Evolutionary conservation across 805 yeast genomes (phyloP), one percentile per base, ranked within the genome.

Genomic region (Trichomonascus vanleenenianus): DNA sequence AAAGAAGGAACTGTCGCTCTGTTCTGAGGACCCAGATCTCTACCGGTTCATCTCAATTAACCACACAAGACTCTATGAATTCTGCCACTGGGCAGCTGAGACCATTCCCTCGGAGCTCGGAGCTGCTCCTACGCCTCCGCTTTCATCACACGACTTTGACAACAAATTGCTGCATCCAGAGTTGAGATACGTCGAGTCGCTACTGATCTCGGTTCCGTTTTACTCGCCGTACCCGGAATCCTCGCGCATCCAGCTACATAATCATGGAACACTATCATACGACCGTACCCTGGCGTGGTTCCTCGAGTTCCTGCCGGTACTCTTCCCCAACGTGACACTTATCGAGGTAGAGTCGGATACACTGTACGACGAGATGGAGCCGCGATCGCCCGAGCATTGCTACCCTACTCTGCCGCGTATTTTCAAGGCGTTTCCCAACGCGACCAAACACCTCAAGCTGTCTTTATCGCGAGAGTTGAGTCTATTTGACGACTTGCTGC

Each of bases 261-360:
- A 14, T 6, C 38, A 34, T 34, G 12, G 20, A 15, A 18, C 38
- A 10, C 16, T 18, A 15, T 14, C 14, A 11, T 34, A 9, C 16
- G 38, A 34, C 38, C 19, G 16, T 6, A n/a, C 14, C 22, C 38
- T 34, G 22, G 38, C 38, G 22, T 34, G 38, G 38, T 34, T 34
- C 20, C 19, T 18, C 14, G 16, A 14, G 12, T 10, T 9, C 12
- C 14, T 34, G 12, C 19, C 20, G 9, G 7, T n/a, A 9, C 38
- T 34, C 4, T 34, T n/a, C 22, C 38, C 38, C 9, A 34, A 34
- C 22, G 38, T 34, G 20, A 10, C 16, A 6, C 19, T 34, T 4
- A 15, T 34, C 11, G 38, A 34, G 16, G 16, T 34, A 8, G 38
- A 34, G 16, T 34, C 38, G 12, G 38, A 34, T 11, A 34, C 38